Evolutionary conservation across 495 filamentous ascomycete species (phyloP), one percentile per base, ranked within the genome.

Genomic region (Ramalina peruviana): DNA sequence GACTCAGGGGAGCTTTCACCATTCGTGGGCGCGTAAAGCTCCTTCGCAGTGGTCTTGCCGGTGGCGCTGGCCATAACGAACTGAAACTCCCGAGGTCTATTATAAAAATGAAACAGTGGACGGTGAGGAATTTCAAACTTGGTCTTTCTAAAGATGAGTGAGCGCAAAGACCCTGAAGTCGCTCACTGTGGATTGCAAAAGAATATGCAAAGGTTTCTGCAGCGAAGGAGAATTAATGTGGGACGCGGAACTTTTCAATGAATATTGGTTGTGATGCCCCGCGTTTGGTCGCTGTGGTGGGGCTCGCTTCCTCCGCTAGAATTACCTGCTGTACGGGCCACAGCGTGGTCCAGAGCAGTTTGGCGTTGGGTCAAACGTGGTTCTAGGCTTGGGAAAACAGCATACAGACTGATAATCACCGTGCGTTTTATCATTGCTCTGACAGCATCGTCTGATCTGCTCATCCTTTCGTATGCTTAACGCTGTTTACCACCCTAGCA

Each of bases 161-260:
- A 73, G 70, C 72, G 72, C 72, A 76, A 76, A 76, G 72, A 73
- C 69, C 67, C 69, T 58, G 65, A 76, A 76, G 72, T 76, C 72
- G 71, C 71, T 72, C 72, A 72, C 60, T 55, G 57, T 54, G 52
- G 53, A 47, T 53, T 12, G 46, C 15, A 11, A 45, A 19, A 45
- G 21, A 11, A 43, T n/a, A 43, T 17, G 19, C 17, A n/a, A 43
- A 45, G 42, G 21, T 7, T n/a, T 6, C 13, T 25, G 21, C n/a
- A 20, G 42, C 42, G 27, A 15, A 13, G 42, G 42, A 45, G 13
- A 26, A 25, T 45, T 45, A 10, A 26, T 21, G 42, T 45, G 42
- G 42, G 40, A 13, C 6, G 3, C 42, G 20, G 20, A 27, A 10
- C 4, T 27, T 45, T 33, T 33, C 30, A 33, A 33, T 13, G 30